Percentiles rank a stretch among this genome's conserved stretches.
These are phyloP conservation scores for Neonectria punicea DNA, from an alignment of 2,329 filamentous ascomycete species.

Conservation along the genomic window DNA sequence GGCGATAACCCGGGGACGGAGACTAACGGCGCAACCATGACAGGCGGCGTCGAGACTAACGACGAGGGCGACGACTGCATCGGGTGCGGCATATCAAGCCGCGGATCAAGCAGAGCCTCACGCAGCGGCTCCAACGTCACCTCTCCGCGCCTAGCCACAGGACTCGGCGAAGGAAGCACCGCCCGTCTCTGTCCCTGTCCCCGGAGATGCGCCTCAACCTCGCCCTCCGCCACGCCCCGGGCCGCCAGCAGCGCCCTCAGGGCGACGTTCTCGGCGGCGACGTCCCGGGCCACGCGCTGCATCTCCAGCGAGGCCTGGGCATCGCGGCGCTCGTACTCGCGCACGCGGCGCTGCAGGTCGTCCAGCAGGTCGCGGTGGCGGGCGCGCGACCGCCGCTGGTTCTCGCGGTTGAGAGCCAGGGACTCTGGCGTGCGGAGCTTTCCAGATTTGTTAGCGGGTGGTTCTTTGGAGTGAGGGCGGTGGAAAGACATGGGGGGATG, in stretches of 20 bases:
- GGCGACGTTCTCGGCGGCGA: conserved; percentile 55
- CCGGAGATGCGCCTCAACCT: conserved; percentile 36
- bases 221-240: conserved; percentile 31
- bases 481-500: neutral
- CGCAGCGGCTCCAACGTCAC: conserved; percentile 3
- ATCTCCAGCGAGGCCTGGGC: conserved; percentile 58
- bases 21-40: conserved; percentile 6
- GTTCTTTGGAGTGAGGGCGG: too few relatives aligned
- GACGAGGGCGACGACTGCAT: conserved; percentile 8
- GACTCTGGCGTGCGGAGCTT: conserved; percentile 40
- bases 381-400: conserved; percentile 58
- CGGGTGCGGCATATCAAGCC: conserved; percentile 12
- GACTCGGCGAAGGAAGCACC: neutral
- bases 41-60: conserved; percentile 9
- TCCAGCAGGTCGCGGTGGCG: conserved; percentile 57
- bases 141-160: neutral
- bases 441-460: too few relatives aligned
- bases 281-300: conserved; percentile 57
- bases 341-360: conserved; percentile 53
- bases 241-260: conserved; percentile 46
- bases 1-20: conserved; percentile 1
- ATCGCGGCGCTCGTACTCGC: conserved; percentile 54
- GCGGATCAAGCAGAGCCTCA: conserved; percentile 13
- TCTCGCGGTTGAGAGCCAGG: conserved; percentile 51
- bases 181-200: neutral